A percentile compares a stretch with the other conserved stretches of the same genome.
phyloP scores from a whole-genome alignment of 441 rosid species.

The Brassica hybrid region DNA sequence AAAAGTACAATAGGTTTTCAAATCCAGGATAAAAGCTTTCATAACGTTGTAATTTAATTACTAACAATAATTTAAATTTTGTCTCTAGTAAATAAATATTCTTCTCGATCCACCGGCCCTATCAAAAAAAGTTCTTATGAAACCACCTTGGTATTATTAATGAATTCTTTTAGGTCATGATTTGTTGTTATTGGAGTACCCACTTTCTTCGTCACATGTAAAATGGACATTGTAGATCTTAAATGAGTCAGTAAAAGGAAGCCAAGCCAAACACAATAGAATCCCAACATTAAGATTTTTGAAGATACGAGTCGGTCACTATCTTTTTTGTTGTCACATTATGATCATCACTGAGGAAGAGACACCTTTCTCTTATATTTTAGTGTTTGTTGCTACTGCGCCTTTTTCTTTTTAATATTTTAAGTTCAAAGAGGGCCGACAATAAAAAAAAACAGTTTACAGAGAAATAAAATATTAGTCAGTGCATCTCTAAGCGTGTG shows the following conservation, averaged over 20 bases:
- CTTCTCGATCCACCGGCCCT: background rate
- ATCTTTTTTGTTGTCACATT: background rate
- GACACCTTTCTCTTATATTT: background rate
- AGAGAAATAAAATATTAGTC: background rate
- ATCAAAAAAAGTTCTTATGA: background rate
- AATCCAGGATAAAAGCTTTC: background rate
- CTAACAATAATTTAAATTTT: background rate
- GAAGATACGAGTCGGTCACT: conserved; percentile 16
- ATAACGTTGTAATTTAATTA: background rate
- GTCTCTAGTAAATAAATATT: background rate
- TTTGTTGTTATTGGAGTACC: conserved; percentile 5
- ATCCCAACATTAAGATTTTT: background rate
- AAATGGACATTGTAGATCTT: conserved; percentile 14
- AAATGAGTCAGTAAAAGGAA: conserved; percentile 18
- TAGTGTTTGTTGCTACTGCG: background rate
- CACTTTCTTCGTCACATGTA: conserved; percentile 31
- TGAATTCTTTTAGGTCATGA: conserved; percentile 1
- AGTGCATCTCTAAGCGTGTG: conserved; percentile 13
- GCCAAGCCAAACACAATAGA: conserved; percentile 7
- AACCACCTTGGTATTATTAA: background rate
- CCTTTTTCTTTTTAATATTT: background rate
- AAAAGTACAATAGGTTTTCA: background rate
- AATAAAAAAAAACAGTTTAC: background rate
- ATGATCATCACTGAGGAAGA: background rate
- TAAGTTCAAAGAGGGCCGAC: too few species aligned